Percentiles rank a stretch among this genome's conserved stretches.
Conservation (phyloP, 1,139 yeast genomes). For the Yamadazyma sp. region DNA sequence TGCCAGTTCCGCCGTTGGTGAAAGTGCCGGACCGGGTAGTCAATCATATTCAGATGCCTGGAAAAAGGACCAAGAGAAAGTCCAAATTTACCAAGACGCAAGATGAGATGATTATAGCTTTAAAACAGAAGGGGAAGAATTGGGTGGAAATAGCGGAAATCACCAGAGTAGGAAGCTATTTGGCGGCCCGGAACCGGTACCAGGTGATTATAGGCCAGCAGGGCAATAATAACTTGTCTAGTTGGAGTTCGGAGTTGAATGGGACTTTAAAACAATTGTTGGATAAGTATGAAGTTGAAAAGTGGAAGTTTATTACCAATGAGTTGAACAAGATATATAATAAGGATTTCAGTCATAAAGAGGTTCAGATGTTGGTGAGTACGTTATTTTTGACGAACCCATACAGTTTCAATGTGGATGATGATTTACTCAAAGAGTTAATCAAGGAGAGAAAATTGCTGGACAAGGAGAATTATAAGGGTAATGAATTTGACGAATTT, state of each 20-base stretch:
- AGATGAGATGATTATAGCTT: slow-evolving; percentile 60
- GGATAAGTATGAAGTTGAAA: slow-evolving; percentile 71
- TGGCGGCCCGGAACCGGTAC: slow-evolving; percentile 76
- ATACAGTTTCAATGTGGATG: slow-evolving; percentile 54
- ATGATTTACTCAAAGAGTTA: slow-evolving; percentile 40
- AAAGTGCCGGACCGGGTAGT: slow-evolving; percentile 35
- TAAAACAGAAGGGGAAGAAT: slow-evolving; percentile 62
- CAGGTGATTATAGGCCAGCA: slow-evolving; percentile 84
- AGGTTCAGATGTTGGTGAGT: slow-evolving; percentile 56
- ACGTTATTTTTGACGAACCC: slow-evolving; percentile 60
- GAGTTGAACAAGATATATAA: slow-evolving; percentile 64
- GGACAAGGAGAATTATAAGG: slow-evolving; percentile 24
- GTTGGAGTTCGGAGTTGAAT: slow-evolving; percentile 63
- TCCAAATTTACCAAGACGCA: slow-evolving; percentile 70
- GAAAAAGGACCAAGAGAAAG: slow-evolving; percentile 56
- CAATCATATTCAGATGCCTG: slow-evolving; percentile 23
- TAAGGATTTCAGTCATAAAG: slow-evolving; percentile 51
- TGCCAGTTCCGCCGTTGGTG: slow-evolving; percentile 42
- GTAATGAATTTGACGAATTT: slow-evolving; percentile 13
- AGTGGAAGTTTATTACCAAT: slow-evolving; percentile 63
- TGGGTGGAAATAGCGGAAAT: slow-evolving; percentile 78
- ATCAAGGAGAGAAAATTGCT: slow-evolving; percentile 38
- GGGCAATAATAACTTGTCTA: slow-evolving; percentile 66
- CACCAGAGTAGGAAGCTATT: slow-evolving; percentile 63
- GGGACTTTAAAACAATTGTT: slow-evolving; percentile 49